Base-by-base conservation (phyloP, 1,139 yeast species). In the Nakaseomyces glabratus region DNA sequence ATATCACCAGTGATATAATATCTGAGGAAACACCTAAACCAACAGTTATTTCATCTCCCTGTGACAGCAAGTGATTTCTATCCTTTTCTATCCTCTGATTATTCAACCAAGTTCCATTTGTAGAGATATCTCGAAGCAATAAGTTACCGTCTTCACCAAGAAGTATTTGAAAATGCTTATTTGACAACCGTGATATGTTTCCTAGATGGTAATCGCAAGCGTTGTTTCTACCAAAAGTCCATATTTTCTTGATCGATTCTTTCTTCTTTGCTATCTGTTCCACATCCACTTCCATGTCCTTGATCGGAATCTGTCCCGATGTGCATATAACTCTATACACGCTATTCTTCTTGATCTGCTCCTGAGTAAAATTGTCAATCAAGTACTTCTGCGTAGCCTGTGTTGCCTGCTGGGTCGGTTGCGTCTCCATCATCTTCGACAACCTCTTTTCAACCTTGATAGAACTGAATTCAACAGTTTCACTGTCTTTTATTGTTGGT, bases 51-150 rank as follows among this genome's bases (percentile, higher is more conserved):
- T 85, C 95, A 55, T 90, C 98, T 4, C 97, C 96, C 50, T 85
- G 95, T 28, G 79, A 78, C 29, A 90, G 59, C 48, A 88, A 73
- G 56, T 84, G 85, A 47, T 85, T 82, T 34, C 81, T 74, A n/a
- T 81, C 80, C 52, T 80, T 82, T 13, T 78, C 84, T 14, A 88
- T 60, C 33, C 86, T 67, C 31, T 69, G 69, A 19, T 76, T 77
- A 60, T 90, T 90, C 33, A 88, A 62, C 64, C 74, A 81, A 0
- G 98, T 90, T 4, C 98, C 98, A 58, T 90, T 90, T 2, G 97
- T 90, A 1, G 86, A 77, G 2, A 66, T 59, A 53, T 81, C 93
- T 49, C 71, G 80, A 31, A 81, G 66, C 72, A 84, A 67, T 20
- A 78, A 58, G 33, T 75, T 70, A 16, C 65, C 67, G 40, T 72